A percentile compares a stretch with the other conserved stretches of the same genome.
These are phyloP conservation scores for Escallonia herrerae DNA, from an alignment of 129 eudicot species.

Conservation along the genomic window DNA sequence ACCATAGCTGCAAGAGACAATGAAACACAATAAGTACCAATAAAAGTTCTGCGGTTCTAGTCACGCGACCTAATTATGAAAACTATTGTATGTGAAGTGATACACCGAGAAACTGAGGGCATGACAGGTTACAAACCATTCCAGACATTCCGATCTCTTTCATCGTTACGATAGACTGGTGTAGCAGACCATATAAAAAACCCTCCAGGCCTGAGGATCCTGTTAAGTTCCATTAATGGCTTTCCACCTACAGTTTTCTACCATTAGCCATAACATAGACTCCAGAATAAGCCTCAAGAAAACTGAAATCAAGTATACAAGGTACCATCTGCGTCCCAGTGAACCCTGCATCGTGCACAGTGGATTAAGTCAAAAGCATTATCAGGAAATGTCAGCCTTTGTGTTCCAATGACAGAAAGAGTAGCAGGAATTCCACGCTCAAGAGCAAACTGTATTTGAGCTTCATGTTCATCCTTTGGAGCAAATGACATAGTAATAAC, in stretches of 20 bases:
- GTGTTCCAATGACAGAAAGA: conserved; percentile 96
- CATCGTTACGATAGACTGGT: conserved; percentile 80
- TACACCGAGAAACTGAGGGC: background rate
- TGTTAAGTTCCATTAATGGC: conserved; percentile 84
- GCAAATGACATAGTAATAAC: conserved; percentile 98
- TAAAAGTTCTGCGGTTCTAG: no score
- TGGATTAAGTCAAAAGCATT: conserved; percentile 84
- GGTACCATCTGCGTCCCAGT: conserved; percentile 93
- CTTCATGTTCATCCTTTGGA: conserved; percentile 97
- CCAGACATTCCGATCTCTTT: conserved; percentile 69
- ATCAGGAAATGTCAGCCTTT: conserved; percentile 88
- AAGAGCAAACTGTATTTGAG: conserved; percentile 97
- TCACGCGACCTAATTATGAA: background rate
- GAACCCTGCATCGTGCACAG: conserved; percentile 99
- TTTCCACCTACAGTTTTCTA: conserved; percentile 67
- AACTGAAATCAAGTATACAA: background rate
- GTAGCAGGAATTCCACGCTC: conserved; percentile 98
- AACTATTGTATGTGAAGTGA: no score
- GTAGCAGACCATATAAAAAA: conserved; percentile 97
- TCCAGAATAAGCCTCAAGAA: background rate
- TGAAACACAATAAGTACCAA: no score
- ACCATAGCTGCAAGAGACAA: conserved; percentile 72
- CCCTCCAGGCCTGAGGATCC: conserved; percentile 96
- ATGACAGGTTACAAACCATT: conserved; percentile 39
- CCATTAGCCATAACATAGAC: conserved; percentile 3